A percentile compares a stretch with the other conserved stretches of the same genome.
These are phyloP conservation scores for Botrytis fabae DNA, from an alignment of 2,329 filamentous ascomycete genomes.

Conservation along the genomic window DNA sequence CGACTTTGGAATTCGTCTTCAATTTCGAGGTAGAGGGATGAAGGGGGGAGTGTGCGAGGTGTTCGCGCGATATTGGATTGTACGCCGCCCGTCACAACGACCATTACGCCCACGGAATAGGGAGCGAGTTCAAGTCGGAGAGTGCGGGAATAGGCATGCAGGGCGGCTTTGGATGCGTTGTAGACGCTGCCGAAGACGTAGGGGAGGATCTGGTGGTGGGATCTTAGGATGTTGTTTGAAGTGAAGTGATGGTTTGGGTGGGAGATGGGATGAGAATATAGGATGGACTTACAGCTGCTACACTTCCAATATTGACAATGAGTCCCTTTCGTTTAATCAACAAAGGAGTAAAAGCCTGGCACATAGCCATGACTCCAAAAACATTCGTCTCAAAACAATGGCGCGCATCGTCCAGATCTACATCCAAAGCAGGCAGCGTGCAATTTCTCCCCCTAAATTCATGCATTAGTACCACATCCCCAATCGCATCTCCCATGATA, in stretches of 20 bases:
- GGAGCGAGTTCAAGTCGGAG: constrained; percentile 38
- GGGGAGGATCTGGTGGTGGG: constrained; percentile 61
- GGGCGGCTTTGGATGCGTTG: constrained; percentile 85
- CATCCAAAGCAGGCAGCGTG: constrained; percentile 39
- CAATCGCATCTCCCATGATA: background rate
- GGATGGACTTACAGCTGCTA: constrained; percentile 42
- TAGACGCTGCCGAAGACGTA: constrained; percentile 87
- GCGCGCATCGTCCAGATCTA: constrained; percentile 38
- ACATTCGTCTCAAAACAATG: constrained; percentile 44
- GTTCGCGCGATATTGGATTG: constrained; percentile 31
- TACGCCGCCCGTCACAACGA: constrained; percentile 36
- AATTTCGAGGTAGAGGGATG: constrained; percentile 34
- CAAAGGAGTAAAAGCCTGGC: constrained; percentile 43
- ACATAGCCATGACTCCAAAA: constrained; percentile 47
- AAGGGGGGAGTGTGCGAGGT: constrained; percentile 25
- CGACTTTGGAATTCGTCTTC: constrained; percentile 28
- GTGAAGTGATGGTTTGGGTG: too few relatives aligned
- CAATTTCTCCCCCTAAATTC: constrained; percentile 30
- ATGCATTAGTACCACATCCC: background rate
- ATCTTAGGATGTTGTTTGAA: background rate
- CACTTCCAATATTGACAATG: constrained; percentile 36
- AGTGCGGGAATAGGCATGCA: constrained; percentile 32
- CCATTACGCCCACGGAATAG: constrained; percentile 34
- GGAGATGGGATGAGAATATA: background rate
- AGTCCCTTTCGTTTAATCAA: constrained; percentile 38